Evolutionary conservation across 176 grass and related monocot genomes (phyloP).

Genomic region (Cenchrus fungigraminus): DNA sequence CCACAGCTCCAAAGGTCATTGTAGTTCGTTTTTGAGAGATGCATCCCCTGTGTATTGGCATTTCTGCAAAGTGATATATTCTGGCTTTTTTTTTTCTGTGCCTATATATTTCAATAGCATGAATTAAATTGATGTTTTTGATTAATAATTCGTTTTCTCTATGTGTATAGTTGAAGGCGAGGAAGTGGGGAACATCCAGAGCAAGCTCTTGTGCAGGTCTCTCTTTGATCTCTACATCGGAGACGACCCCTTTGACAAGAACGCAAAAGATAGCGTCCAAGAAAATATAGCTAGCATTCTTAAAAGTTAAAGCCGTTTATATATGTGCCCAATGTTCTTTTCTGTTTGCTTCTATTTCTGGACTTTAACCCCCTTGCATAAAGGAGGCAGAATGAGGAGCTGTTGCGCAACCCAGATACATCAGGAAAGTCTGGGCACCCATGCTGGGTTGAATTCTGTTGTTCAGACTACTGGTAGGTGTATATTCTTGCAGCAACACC

Average conservation of each 20-base stretch:
- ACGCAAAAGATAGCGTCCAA: constrained; percentile 72
- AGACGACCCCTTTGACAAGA: constrained; percentile 82
- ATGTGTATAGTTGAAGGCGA: constrained; percentile 62
- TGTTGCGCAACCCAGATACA: neutral
- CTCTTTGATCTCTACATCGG: constrained; percentile 95
- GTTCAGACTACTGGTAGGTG: neutral
- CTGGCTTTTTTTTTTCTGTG: neutral
- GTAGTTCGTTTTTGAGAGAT: neutral
- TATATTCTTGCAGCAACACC: neutral
- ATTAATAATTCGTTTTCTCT: constrained; percentile 4
- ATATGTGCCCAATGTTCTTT: neutral
- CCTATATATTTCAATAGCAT: neutral
- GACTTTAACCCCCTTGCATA: neutral
- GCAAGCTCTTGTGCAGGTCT: constrained; percentile 79
- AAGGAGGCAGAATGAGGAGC: neutral
- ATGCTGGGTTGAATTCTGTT: neutral
- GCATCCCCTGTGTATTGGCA: neutral
- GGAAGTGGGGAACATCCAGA: constrained; percentile 76
- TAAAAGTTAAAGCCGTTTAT: constrained; percentile 28
- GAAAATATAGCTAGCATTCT: constrained; percentile 59
- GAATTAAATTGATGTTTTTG: neutral
- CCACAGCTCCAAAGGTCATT: neutral
- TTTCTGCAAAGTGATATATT: neutral
- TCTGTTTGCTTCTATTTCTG: neutral
- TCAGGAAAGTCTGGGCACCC: neutral